Base-by-base conservation (phyloP, 2,329 filamentous ascomycete genomes). In the Colletotrichum sublineola region DNA sequence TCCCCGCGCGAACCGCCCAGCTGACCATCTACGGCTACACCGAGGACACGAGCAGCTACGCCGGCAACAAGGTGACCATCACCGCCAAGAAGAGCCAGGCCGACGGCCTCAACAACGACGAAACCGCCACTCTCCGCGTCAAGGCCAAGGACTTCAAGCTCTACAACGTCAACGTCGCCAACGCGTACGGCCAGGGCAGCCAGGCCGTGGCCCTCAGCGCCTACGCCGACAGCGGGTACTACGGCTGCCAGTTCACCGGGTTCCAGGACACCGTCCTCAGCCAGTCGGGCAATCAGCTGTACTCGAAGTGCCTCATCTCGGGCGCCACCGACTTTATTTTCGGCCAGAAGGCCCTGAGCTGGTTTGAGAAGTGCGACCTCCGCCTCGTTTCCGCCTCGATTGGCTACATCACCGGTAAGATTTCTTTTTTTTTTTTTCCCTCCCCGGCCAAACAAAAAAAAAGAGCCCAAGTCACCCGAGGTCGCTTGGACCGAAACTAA, bases 21-120 rank as follows among this genome's bases (percentile, higher is more conserved):
- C 81, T 90, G 48, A 86, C 87, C 36, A 85, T 90, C 71, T 83
- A 81, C 80, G 91, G 91, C 24, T 87, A 88, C 76, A 91, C 91
- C 1, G 78, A 80, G 40, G 84, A 88, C 73, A 86, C 86, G 5
- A 79, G 82, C 12, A 81, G 81, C 20, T 92, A 91, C 78, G 75
- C 81, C 2, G 80, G 80, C 67, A 93, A 93, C 81, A 82, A 84
- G 42, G 91, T 91, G 31, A 91, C 85, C 73, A 83, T 88, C 73
- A 83, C 82, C 0, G 52, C 81, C 91, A 52, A 87, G 85, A 58
- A 85, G 90, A 75, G 88, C 88, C 87, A 88, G 62, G 83, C 85
- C 24, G 80, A 84, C 67, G 82, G 82, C 0, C 74, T 84, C 52
- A 86, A 79, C 75, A 88, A 92, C 74, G 90, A 92, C 74, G 77